Evolutionary conservation across 2,329 filamentous ascomycete genomes (phyloP), one percentile per base, ranked within the genome.

Genomic region (Epichloe bromicola): DNA sequence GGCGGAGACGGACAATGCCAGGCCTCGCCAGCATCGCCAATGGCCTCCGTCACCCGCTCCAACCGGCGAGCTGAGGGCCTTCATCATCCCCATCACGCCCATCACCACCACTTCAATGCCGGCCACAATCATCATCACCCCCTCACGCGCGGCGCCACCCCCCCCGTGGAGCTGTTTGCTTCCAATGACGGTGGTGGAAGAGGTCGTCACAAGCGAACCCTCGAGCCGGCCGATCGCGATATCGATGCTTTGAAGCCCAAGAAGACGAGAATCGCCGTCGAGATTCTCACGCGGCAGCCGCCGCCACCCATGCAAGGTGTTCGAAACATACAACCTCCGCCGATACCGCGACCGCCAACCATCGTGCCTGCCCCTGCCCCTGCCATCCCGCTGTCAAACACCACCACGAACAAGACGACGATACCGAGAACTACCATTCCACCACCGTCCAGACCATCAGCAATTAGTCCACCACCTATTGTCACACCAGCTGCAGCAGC

Each of bases 11-110:
- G 62, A 69, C 61, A 60, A 69, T 69, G 67, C 65, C 62, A 63
- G 65, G 63, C 61, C 60, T 60, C 57, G 58, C 52, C 54, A 57
- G 59, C 54, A 58, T 58, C 62, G 61, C 64, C 69, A 67, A 76
- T 76, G 73, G 73, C 73, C 61, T 74, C 73, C 60, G 64, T 70
- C 65, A 74, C 73, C 61, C 73, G 74, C 67, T 74, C 74, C 62
- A 69, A 67, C 59, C 65, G 70, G 65, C 71, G 72, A 67, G 66
- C 68, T 69, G 73, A 75, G 61, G 70, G 67, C 61, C 68, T 69
- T 55, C 63, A 66, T 57, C 61, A 62, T 56, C 51, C 56, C 55
- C 57, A 55, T 57, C 53, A 51, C 53, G 50, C 54, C 49, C 57
- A 54, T 58, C 55, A 56, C 54, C 55, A 56, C 53, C 51, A 55